These are phyloP conservation scores for Orbilia ellipsospora DNA, from an alignment of 2,329 filamentous ascomycete genomes.

Conservation along the genomic window DNA sequence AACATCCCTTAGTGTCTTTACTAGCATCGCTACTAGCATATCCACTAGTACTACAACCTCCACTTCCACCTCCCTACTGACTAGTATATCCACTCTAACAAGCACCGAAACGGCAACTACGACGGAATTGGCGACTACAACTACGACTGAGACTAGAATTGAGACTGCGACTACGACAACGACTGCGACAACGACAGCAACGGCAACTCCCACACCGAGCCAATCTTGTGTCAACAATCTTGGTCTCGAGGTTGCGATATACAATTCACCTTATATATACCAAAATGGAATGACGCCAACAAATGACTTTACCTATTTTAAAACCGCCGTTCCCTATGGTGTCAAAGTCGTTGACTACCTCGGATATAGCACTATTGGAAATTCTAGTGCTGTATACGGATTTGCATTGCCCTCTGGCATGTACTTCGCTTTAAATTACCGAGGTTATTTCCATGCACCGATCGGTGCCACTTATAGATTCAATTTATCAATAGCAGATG, in stretches of 20 bases:
- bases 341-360: slow-evolving; percentile 1
- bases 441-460: slow-evolving; percentile 18
- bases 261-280: slow-evolving; percentile 1
- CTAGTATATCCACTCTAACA: not conserved
- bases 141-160: too few relatives aligned
- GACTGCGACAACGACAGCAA: too few relatives aligned
- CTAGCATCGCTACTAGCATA: too few relatives aligned
- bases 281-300: slow-evolving; percentile 1
- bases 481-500: not conserved
- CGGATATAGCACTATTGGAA: not conserved
- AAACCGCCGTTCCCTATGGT: slow-evolving; percentile 5
- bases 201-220: too few relatives aligned
- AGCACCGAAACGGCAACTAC: not conserved
- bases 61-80: too few relatives aligned
- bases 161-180: too few relatives aligned
- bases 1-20: too few relatives aligned
- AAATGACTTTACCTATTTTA: slow-evolving; percentile 27
- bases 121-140: not conserved
- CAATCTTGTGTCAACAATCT: slow-evolving; percentile 1
- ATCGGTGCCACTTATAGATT: slow-evolving; percentile 8
- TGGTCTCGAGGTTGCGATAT: slow-evolving; percentile 12
- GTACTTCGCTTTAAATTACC: slow-evolving; percentile 6
- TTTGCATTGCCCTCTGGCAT: not conserved
- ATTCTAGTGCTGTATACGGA: not conserved
- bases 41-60: too few relatives aligned